These are phyloP conservation scores for Sorghum bicolor DNA, from an alignment of 176 grass and related monocot genomes.

Conservation along the genomic window DNA sequence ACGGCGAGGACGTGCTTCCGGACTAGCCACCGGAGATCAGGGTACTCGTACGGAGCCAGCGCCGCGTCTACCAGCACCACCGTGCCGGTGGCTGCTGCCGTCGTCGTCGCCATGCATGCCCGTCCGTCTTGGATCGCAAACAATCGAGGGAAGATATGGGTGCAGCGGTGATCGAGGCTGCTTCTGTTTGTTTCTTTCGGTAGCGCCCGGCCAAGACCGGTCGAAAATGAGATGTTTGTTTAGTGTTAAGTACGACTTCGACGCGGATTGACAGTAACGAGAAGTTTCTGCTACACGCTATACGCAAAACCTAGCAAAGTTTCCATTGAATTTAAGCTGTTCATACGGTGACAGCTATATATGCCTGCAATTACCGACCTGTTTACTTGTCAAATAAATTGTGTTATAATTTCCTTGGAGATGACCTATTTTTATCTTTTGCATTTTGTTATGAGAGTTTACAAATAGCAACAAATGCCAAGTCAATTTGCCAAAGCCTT, in stretches of 20 bases:
- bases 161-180: no score
- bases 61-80: slow-evolving; percentile 40
- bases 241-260: not conserved
- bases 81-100: not conserved
- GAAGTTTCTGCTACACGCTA: not conserved
- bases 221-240: not conserved
- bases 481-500: not conserved
- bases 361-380: not conserved
- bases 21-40: slow-evolving; percentile 34
- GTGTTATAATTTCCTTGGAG: no score
- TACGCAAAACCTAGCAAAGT: not conserved
- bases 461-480: no score
- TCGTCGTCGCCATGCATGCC: not conserved
- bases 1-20: slow-evolving; percentile 30
- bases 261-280: not conserved
- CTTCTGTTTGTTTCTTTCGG: not conserved
- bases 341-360: not conserved
- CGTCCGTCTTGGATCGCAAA: not conserved
- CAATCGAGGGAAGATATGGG: not conserved
- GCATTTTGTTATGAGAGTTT: no score
- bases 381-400: not conserved
- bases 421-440: no score
- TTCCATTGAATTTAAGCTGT: not conserved
- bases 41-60: slow-evolving; percentile 23
- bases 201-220: not conserved